Evolutionary conservation across 352 stramenopile species (phyloP), one percentile per base, ranked within the genome.

Genomic region (Phytophthora lateralis): DNA sequence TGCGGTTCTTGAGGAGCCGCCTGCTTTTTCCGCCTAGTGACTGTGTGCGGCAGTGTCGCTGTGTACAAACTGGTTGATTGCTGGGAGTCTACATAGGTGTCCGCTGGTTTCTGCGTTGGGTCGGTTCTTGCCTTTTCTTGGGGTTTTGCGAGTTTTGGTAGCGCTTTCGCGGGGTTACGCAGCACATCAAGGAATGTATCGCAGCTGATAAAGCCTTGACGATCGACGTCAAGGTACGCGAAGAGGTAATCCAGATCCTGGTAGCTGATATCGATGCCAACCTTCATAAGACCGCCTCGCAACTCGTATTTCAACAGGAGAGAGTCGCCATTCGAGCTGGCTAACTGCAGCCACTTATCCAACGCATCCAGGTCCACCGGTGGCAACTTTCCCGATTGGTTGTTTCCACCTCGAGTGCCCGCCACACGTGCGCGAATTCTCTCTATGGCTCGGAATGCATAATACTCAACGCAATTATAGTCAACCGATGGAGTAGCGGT

Each of bases 241-340:
- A 93, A 93, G 18, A 95, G 49, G 53, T 80, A 78, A 52, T 90
- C 81, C 3, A 90, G 42, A 39, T 90, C 78, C 34, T 83, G 79
- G 43, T 84, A 82, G 41, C 71, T 81, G 57, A 89, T 55, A 9
- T 93, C 71, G 8, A 91, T 70, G 10, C 78, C 80, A 52, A 84
- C 68, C 32, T 88, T 81, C 9, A 59, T 62, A 7, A 91, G 58
- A 21, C 66, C 80, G 26, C 66, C n/a, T 47, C 83, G 82, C 34
- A 91, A 54, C 34, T 91, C 82, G 38, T 87, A 78, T 39, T 89
- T 90, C 9, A 70, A 67, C 14, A 91, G 45, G 1, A 71, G 55
- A 14, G 70, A 70, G 44, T 90, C 80, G 9, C 71, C 62, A 42
- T 79, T 74, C 1, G 62, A 64, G 39, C 85, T 72, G 11, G 80